phyloP scores from a whole-genome alignment of 2,329 filamentous ascomycete species.

The Zymoseptoria ardabiliae region DNA sequence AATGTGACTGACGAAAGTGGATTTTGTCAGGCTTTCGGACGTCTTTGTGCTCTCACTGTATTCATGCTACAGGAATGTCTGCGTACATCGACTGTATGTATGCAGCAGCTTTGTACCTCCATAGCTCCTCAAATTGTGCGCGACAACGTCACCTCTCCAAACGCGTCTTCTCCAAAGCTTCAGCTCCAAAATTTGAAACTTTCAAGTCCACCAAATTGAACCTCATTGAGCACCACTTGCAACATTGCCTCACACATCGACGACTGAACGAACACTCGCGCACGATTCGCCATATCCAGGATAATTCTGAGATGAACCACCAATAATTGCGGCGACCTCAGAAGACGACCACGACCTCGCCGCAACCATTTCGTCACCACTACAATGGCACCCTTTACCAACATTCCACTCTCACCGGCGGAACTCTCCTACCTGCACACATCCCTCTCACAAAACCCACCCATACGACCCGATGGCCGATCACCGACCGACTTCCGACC shows the following conservation, averaged over 20 bases:
- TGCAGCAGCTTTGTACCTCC: too few species aligned
- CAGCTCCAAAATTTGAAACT: neutral
- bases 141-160: neutral
- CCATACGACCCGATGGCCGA: conserved; percentile 84
- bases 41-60: too few species aligned
- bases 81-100: too few species aligned
- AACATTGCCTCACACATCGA: neutral
- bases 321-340: neutral
- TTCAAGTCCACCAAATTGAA: neutral
- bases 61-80: too few species aligned
- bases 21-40: too few species aligned
- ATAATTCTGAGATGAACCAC: neutral
- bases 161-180: neutral
- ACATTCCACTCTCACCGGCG: conserved; percentile 78
- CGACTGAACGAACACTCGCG: neutral
- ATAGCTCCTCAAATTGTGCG: too few species aligned
- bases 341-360: neutral
- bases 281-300: neutral
- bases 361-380: conserved; percentile 1
- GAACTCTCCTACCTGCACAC: conserved; percentile 93
- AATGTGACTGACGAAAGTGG: too few species aligned
- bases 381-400: conserved; percentile 51
- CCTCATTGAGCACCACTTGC: neutral
- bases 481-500: conserved; percentile 80
- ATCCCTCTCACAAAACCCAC: conserved; percentile 71